These are phyloP conservation scores for Cnidoscolus chayamansa DNA, from an alignment of 441 rosid species.

Conservation along the genomic window DNA sequence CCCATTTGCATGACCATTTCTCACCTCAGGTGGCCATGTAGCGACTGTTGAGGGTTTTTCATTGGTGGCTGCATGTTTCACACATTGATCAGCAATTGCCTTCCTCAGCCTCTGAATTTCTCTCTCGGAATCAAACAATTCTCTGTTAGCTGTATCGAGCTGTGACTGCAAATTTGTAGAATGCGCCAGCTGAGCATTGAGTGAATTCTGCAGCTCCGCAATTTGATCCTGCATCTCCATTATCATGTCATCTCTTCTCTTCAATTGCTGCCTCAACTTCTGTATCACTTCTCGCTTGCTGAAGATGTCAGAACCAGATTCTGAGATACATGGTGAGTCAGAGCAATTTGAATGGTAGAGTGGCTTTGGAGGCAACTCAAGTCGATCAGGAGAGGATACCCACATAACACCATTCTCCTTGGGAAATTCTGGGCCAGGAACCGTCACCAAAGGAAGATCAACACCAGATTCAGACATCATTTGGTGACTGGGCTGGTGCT, in stretches of 20 bases:
- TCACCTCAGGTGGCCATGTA: constrained; percentile 47
- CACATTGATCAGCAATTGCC: constrained; percentile 79
- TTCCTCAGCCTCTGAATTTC: constrained; percentile 86
- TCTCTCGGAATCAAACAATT: constrained; percentile 74
- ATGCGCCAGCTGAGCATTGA: constrained; percentile 54
- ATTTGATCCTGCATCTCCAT: constrained; percentile 97
- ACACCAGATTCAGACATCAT: constrained; percentile 46
- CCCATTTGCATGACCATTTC: constrained; percentile 65
- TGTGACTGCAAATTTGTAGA: constrained; percentile 72
- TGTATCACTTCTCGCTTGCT: constrained; percentile 92
- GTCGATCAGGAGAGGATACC: constrained; percentile 82
- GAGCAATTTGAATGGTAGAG: constrained; percentile 84
- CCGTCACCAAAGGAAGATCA: constrained; percentile 69
- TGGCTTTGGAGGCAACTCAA: constrained; percentile 83
- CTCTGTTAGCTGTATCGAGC: constrained; percentile 68
- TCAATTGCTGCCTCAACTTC: constrained; percentile 90
- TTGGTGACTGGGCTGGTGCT: constrained; percentile 44
- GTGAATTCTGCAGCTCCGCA: constrained; percentile 66
- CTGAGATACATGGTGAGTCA: constrained; percentile 93
- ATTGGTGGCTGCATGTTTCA: constrained; percentile 37
- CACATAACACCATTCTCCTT: constrained; percentile 77
- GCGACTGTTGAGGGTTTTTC: constrained; percentile 43
- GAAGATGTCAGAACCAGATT: constrained; percentile 90
- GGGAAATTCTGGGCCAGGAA: constrained; percentile 54
- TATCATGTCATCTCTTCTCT: constrained; percentile 93